Evolutionary conservation across 345 rosid species (phyloP).

Genomic region (Populus nigra): DNA sequence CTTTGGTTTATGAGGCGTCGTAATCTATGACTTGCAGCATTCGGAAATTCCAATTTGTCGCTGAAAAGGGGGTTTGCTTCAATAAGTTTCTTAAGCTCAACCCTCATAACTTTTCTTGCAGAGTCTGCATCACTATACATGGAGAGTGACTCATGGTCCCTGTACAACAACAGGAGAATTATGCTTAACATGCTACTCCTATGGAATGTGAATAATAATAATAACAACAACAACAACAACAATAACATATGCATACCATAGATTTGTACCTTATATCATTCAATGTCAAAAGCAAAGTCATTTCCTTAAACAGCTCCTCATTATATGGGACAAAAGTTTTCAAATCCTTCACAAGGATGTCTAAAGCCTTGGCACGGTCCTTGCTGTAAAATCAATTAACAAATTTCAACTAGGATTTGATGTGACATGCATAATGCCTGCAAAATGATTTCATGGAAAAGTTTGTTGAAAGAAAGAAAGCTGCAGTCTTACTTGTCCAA

Average conservation of each 20-base stretch:
- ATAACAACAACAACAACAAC: too few species aligned
- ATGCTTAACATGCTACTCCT: background rate
- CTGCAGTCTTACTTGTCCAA: conserved; percentile 29
- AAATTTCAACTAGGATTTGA: too few species aligned
- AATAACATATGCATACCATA: background rate
- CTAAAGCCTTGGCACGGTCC: conserved; percentile 34
- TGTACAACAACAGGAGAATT: conserved; percentile 17
- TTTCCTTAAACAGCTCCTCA: conserved; percentile 31
- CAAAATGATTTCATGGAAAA: background rate
- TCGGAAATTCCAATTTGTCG: conserved; percentile 42
- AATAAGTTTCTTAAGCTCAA: conserved; percentile 38
- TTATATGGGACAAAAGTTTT: conserved; percentile 28
- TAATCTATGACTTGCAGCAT: conserved; percentile 30
- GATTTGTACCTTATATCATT: conserved; percentile 32
- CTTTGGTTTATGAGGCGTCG: conserved; percentile 47
- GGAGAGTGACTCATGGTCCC: conserved; percentile 45
- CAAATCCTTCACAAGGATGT: conserved; percentile 39
- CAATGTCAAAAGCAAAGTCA: conserved; percentile 39
- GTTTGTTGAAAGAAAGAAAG: background rate
- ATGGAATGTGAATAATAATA: background rate
- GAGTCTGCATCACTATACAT: conserved; percentile 35
- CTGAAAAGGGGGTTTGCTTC: conserved; percentile 45
- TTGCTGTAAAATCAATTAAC: conserved; percentile 20
- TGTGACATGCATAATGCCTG: background rate
- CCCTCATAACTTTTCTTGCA: conserved; percentile 35